A percentile compares a stretch with the other conserved stretches of the same genome.
Evolutionary conservation across 345 rosid species (phyloP).

Genomic region (Brassica incana): DNA sequence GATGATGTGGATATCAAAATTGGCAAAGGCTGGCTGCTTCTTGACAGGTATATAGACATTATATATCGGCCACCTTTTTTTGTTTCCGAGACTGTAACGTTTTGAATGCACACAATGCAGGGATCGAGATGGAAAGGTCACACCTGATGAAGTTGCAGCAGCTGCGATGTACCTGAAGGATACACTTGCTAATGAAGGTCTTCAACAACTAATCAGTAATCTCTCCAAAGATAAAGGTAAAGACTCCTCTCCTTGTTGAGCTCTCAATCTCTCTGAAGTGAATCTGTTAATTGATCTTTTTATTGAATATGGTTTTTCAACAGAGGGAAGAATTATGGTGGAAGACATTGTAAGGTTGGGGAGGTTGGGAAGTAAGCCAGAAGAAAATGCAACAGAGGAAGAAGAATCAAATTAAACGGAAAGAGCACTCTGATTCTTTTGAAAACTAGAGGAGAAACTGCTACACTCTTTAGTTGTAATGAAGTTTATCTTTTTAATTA

Average conservation of each 20-base stretch:
- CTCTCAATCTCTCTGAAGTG: background rate
- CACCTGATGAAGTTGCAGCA: conserved; percentile 82
- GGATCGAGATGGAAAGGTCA: conserved; percentile 87
- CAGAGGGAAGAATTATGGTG: conserved; percentile 93
- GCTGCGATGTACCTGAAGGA: conserved; percentile 80
- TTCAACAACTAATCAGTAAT: conserved; percentile 71
- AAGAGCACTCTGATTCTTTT: background rate
- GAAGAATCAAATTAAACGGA: conserved; percentile 40
- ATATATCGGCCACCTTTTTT: background rate
- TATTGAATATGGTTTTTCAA: conserved; percentile 13
- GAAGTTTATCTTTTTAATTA: conserved; percentile 3
- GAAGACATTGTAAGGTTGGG: conserved; percentile 91
- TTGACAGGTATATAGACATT: conserved; percentile 59
- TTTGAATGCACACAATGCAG: conserved; percentile 44
- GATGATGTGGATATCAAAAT: conserved; percentile 79
- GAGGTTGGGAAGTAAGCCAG: conserved; percentile 69
- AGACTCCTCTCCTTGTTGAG: conserved; percentile 11
- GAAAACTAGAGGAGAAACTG: background rate
- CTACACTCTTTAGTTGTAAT: background rate
- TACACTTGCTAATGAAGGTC: conserved; percentile 70
- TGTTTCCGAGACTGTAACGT: conserved; percentile 6
- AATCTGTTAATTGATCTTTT: conserved; percentile 2
- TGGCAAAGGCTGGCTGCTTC: conserved; percentile 76
- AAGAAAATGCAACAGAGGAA: conserved; percentile 50
- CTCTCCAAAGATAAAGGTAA: conserved; percentile 80